Evolutionary conservation across 257 asterid species (phyloP), one percentile per base, ranked within the genome.

Genomic region (Lavandula angustifolia): DNA sequence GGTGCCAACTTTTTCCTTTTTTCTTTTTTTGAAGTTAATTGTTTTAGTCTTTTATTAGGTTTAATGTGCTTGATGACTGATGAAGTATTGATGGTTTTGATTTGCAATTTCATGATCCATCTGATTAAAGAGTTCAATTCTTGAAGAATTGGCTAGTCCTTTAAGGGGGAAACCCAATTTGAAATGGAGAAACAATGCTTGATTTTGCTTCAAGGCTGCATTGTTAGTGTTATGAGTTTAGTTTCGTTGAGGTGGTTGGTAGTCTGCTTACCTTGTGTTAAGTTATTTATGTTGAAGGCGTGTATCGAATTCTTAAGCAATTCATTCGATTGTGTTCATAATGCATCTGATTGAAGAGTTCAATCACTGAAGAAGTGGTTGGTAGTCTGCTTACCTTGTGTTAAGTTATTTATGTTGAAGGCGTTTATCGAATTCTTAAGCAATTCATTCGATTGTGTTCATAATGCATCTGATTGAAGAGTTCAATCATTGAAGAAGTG

Each of bases 1-100:
- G 84, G 98, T 86, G 4, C 5, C 58, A 53, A 43, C 35, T 53
- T 57, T 62, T 16, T n/a, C 31, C 13, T 12, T 14, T 44, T 9
- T 33, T 1, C 0, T 33, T 5, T 49, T 68, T 33, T 12, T 48
- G n/a, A 27, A 37, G 41, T 22, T 58, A 53, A 38, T 11, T 37
- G 47, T 59, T 14, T 35, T 37, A 48, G 29, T 37, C 10, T 9
- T 13, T 38, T 48, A 43, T 9, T 18, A 10, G 42, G 8, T 52
- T 11, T 16, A 10, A 32, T 54, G 32, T 14, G 64, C 47, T 31
- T 54, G 22, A 29, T 3, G 49, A 4, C 4, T 22, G 27, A 22
- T 22, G 27, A 22, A 22, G 41, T 47, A 38, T 18, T 41, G 50
- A 33, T 61, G 9, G 54, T 27, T 32, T 35, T 27, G n/a, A n/a